These are phyloP conservation scores for Gossypium longicalyx DNA, from an alignment of 345 rosid genomes.

Conservation along the genomic window DNA sequence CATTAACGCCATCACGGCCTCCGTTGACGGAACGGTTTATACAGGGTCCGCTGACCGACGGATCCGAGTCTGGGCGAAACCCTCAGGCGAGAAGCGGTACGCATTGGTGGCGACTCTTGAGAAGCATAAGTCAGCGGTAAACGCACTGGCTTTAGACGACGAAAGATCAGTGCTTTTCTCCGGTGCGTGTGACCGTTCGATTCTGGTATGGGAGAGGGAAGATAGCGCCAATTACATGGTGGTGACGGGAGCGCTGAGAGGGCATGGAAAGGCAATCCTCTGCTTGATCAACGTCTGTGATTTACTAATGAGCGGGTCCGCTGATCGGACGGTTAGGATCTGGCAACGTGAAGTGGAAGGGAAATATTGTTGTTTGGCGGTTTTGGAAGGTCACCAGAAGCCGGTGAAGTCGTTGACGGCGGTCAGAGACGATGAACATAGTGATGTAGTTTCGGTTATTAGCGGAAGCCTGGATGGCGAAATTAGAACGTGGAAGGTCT, in stretches of 20 bases:
- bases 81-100: slow-evolving; percentile 44
- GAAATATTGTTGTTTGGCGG: slow-evolving; percentile 57
- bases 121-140: slow-evolving; percentile 85
- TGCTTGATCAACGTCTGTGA: slow-evolving; percentile 52
- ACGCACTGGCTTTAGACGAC: slow-evolving; percentile 63
- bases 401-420: slow-evolving; percentile 83
- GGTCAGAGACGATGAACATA: slow-evolving; percentile 29
- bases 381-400: slow-evolving; percentile 61
- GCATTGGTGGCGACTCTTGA: slow-evolving; percentile 58
- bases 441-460: slow-evolving; percentile 48
- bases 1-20: slow-evolving; percentile 64
- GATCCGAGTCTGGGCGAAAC: slow-evolving; percentile 80
- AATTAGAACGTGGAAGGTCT: slow-evolving; percentile 60
- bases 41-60: slow-evolving; percentile 84
- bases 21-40: slow-evolving; percentile 62
- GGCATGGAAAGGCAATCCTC: slow-evolving; percentile 71
- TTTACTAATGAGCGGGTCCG: slow-evolving; percentile 72
- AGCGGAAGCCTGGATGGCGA: slow-evolving; percentile 85
- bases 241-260: slow-evolving; percentile 80
- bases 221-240: slow-evolving; percentile 67
- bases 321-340: slow-evolving; percentile 80
- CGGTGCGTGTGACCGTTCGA: slow-evolving; percentile 93
- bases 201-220: slow-evolving; percentile 89
- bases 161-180: slow-evolving; percentile 82
- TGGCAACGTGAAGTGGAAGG: slow-evolving; percentile 66